Conservation (phyloP, 345 rosid species). For the Conringia planisiliqua region DNA sequence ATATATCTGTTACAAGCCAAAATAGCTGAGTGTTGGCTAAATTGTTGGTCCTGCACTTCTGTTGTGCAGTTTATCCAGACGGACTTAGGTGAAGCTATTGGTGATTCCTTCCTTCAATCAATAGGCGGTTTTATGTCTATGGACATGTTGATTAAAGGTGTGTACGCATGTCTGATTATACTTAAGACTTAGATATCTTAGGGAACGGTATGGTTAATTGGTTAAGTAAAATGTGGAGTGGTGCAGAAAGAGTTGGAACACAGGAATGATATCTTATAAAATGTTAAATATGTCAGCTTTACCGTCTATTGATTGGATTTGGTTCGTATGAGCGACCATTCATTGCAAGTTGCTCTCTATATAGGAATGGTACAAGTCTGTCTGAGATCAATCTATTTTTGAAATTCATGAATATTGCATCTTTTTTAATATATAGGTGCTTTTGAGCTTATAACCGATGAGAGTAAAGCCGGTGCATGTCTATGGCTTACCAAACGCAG, state of each 20-base stretch:
- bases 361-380: background rate
- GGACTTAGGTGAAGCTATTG: constrained; percentile 43
- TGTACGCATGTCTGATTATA: background rate
- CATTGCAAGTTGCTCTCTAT: background rate
- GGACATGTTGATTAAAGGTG: constrained; percentile 80
- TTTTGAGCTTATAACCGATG: constrained; percentile 81
- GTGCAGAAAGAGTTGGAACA: background rate
- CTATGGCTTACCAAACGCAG: constrained; percentile 87
- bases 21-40: background rate
- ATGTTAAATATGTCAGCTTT: background rate
- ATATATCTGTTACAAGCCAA: background rate
- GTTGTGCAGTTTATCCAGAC: constrained; percentile 76
- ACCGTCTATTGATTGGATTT: background rate
- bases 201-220: background rate
- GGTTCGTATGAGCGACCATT: background rate
- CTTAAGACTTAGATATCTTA: background rate
- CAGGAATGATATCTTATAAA: background rate
- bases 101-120: constrained; percentile 30
- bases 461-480: constrained; percentile 84
- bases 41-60: background rate
- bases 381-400: background rate
- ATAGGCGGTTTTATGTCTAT: constrained; percentile 80
- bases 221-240: background rate
- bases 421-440: constrained; percentile 47
- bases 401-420: background rate